Evolutionary conservation across 495 filamentous ascomycete genomes (phyloP), one percentile per base, ranked within the genome.

Genomic region (Amniculicola lignicola): DNA sequence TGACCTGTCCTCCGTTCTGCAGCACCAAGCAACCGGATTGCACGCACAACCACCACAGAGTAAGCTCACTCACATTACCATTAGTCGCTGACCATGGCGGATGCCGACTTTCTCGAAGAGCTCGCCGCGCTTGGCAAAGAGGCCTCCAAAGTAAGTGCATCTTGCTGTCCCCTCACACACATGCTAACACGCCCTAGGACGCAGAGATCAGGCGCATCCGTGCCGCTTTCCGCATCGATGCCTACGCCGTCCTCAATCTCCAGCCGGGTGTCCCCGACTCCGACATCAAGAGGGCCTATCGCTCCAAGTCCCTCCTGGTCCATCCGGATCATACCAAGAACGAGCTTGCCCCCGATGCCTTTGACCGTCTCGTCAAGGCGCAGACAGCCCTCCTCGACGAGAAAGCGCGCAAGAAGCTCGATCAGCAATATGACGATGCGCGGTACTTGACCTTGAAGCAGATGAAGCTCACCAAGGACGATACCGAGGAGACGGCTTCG

Each of bases 261-360:
- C 90, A 95, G 71, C 93, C 93, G 5, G 93, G 93, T 67, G 88
- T 95, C 28, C 82, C 93, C 21, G 93, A 96, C 63, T 90, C 89
- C 49, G 94, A 97, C 74, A 97, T 99, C 76, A 97, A 96, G 73
- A 73, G 83, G 55, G 76, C 79, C 68, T 99, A 96, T 77, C 89
- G 93, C 73, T 90, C 86, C 63, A 97, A 95, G 69, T 99, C 93
- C 14, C 84, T 99, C 27, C 82, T 99, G 4, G 97, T 99, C 75
- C 93, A 99, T 75, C 93, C 93, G 10, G 93, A 99, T 74, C 97
- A 97, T 73, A 96, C 94, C 45, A 83, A 82, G 61, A 97, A 99
- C 69, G 88, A 89, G 1, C 78, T 76, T 24, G 93, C 93, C 7
- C 92, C 93, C 0, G 91, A 96, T 64, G 94, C 93, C 59, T 99